Percentiles rank a stretch among this genome's conserved stretches.
These are phyloP conservation scores for Fragaria vesca DNA, from an alignment of 306 rosid genomes.

Conservation along the genomic window DNA sequence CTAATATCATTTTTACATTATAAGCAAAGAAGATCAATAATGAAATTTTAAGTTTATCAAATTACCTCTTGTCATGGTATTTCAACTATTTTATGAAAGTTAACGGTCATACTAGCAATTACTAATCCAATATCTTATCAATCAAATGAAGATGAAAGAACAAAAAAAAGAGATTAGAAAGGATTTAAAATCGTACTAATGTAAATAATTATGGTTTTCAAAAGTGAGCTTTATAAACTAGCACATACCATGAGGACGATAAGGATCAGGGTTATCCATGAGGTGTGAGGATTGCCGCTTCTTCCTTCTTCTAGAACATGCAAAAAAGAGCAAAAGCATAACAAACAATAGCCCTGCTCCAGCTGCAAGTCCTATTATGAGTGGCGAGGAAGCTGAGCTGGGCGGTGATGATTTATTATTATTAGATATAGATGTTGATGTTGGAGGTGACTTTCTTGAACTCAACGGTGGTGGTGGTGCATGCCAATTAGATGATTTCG, in stretches of 20 bases:
- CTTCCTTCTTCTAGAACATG: slow-evolving; percentile 45
- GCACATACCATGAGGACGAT: slow-evolving; percentile 28
- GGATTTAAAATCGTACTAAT: not conserved
- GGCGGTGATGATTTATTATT: not conserved
- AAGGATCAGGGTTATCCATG: slow-evolving; percentile 27
- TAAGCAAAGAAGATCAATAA: not conserved
- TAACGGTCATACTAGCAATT: too few relatives aligned
- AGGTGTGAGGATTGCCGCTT: slow-evolving; percentile 24
- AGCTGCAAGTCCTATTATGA: slow-evolving; percentile 47
- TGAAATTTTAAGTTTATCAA: not conserved
- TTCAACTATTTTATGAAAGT: too few relatives aligned
- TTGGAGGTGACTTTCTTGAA: not conserved
- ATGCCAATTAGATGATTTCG: not conserved
- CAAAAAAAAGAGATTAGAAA: not conserved
- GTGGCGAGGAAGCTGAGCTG: slow-evolving; percentile 4
- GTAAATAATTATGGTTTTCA: not conserved
- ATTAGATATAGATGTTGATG: not conserved
- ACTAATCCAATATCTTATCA: too few relatives aligned
- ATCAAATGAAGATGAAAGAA: too few relatives aligned
- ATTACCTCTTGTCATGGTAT: too few relatives aligned
- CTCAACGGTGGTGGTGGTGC: not conserved
- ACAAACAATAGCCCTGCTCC: slow-evolving; percentile 50
- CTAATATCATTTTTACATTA: not conserved
- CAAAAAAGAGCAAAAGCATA: slow-evolving; percentile 19
- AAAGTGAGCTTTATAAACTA: not conserved